Conservation (phyloP, 225 moss, liverwort and hornwort species). For the Neckera pumila region DNA sequence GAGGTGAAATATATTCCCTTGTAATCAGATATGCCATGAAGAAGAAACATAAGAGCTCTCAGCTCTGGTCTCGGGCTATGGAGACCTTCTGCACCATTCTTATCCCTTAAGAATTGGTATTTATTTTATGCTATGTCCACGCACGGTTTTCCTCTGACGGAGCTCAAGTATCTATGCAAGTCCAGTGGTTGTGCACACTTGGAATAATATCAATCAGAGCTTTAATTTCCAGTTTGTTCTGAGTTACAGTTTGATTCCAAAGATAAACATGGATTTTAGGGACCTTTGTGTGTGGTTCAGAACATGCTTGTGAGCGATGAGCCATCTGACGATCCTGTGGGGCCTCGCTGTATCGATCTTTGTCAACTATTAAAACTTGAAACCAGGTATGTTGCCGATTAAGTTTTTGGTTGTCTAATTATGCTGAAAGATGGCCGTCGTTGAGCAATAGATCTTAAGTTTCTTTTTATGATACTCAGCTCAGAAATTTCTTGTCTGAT, state of each 20-base stretch:
- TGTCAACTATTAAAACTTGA: background rate
- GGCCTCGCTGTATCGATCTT: background rate
- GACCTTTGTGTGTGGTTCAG: too few species aligned
- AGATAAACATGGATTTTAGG: too few species aligned
- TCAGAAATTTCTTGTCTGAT: background rate
- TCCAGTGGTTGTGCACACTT: too few species aligned
- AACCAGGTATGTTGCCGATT: background rate
- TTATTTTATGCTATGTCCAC: background rate
- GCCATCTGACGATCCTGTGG: background rate
- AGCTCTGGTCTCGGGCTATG: background rate
- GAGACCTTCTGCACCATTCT: background rate
- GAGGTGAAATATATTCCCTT: background rate
- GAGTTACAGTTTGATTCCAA: too few species aligned
- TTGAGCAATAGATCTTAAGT: background rate
- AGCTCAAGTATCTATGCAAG: too few species aligned
- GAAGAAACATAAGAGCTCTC: background rate
- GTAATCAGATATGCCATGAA: slow-evolving; percentile 2
- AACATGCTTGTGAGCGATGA: too few species aligned
- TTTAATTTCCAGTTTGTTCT: too few species aligned
- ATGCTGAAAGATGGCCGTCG: background rate
- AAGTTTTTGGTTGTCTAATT: background rate
- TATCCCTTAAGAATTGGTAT: background rate
- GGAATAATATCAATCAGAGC: too few species aligned
- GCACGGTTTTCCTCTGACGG: background rate
- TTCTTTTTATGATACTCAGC: background rate